Evolutionary conservation across 352 stramenopile species (phyloP).

Genomic region (Globisporangium lucens): DNA sequence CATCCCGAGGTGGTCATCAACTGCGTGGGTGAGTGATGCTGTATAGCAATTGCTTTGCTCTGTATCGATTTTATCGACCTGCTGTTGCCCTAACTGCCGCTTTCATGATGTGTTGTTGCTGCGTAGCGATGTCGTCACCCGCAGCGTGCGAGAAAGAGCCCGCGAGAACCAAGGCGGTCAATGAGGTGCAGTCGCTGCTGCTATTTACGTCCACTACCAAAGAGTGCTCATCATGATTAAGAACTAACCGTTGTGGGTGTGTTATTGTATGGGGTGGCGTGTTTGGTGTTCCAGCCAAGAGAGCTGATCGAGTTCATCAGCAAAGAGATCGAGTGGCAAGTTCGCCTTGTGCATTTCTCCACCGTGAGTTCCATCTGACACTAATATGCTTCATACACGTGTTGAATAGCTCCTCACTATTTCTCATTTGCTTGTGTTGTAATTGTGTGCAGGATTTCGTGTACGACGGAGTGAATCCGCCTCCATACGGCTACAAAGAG

Average conservation of each 20-base stretch:
- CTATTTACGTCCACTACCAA: not conserved
- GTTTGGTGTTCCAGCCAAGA: constrained; percentile 24
- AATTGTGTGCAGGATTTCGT: constrained; percentile 48
- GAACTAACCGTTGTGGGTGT: not conserved
- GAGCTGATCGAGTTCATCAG: constrained; percentile 32
- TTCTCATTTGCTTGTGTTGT: not conserved
- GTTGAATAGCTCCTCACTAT: not conserved
- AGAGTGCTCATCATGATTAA: not conserved
- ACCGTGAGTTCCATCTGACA: constrained; percentile 25
- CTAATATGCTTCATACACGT: not conserved
- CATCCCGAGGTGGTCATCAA: constrained; percentile 47
- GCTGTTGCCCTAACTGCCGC: not conserved
- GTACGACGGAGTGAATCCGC: constrained; percentile 34
- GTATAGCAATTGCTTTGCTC: not conserved
- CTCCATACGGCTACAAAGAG: constrained; percentile 35
- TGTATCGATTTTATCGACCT: not conserved
- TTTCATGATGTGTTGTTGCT: not conserved
- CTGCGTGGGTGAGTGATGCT: constrained; percentile 38
- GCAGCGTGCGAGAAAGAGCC: constrained; percentile 53
- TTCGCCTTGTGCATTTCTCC: constrained; percentile 61
- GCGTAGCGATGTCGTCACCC: constrained; percentile 51
- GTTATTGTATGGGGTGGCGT: not conserved
- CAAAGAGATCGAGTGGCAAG: constrained; percentile 16
- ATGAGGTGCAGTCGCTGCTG: constrained; percentile 34
- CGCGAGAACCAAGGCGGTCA: constrained; percentile 30